Conservation (phyloP, 2,329 filamentous ascomycete species). For the Penicillium sp. region DNA sequence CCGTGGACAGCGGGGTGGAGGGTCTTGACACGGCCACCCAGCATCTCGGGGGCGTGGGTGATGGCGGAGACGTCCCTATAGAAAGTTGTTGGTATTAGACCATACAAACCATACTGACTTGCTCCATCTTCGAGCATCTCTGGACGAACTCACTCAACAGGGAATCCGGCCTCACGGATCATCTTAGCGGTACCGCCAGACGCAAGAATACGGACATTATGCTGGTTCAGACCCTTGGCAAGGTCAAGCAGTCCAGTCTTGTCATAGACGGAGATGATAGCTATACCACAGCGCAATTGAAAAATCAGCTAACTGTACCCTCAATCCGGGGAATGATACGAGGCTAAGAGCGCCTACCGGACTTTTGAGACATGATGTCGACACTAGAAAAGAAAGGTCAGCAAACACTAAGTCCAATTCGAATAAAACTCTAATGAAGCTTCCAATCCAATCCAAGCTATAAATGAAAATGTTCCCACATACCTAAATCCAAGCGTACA, state of each 20-base stretch:
- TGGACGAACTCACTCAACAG: constrained; percentile 72
- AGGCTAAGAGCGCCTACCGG: constrained; percentile 33
- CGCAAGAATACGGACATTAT: constrained; percentile 88
- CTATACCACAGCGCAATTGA: constrained; percentile 40
- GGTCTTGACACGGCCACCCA: constrained; percentile 89
- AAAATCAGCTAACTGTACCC: constrained; percentile 13
- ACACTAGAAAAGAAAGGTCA: background rate
- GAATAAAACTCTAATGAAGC: background rate
- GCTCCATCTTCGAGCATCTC: background rate
- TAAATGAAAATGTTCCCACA: background rate
- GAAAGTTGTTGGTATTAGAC: constrained; percentile 2
- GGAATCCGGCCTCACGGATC: constrained; percentile 94
- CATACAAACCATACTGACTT: background rate
- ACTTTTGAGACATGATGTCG: constrained; percentile 42
- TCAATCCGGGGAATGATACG: constrained; percentile 22
- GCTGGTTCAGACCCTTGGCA: constrained; percentile 82
- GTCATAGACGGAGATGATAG: constrained; percentile 97
- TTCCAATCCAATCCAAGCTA: background rate
- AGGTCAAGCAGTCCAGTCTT: constrained; percentile 95
- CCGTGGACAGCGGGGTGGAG: constrained; percentile 89
- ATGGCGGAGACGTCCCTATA: constrained; percentile 91
- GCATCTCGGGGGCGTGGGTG: constrained; percentile 95
- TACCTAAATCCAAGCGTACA: constrained; percentile 23
- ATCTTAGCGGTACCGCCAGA: constrained; percentile 94
- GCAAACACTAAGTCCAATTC: background rate